A percentile compares a stretch with the other conserved stretches of the same genome.
Evolutionary conservation across 1,139 yeast genomes (phyloP).

Genomic region (Blastobotrys elegans): DNA sequence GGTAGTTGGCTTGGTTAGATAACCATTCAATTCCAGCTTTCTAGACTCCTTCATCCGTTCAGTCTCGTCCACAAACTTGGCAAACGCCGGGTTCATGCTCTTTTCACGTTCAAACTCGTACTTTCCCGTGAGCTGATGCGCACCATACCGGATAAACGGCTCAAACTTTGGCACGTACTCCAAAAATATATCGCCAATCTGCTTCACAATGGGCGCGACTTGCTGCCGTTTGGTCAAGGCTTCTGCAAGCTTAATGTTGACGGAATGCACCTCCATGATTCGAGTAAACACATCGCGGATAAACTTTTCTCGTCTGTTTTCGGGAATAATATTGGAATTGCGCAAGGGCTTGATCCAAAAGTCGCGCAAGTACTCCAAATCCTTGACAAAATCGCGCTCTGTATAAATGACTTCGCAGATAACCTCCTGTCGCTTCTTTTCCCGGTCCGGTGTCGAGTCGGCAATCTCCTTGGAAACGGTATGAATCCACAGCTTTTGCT

Average conservation of each 20-base stretch:
- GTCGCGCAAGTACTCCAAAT: conserved; percentile 87
- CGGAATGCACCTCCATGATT: conserved; percentile 78
- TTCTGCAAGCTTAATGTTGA: conserved; percentile 81
- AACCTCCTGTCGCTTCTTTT: conserved; percentile 90
- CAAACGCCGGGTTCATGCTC: conserved; percentile 82
- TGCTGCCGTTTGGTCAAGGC: conserved; percentile 87
- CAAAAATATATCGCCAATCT: conserved; percentile 81
- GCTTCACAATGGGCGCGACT: conserved; percentile 75
- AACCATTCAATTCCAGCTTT: conserved; percentile 87
- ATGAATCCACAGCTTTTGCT: conserved; percentile 89
- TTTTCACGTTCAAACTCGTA: conserved; percentile 95
- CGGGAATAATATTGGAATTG: conserved; percentile 81
- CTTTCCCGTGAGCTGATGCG: conserved; percentile 94
- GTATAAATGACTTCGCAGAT: conserved; percentile 92
- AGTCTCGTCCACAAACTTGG: conserved; percentile 87
- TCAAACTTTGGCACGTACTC: conserved; percentile 84
- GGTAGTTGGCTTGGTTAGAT: conserved; percentile 91
- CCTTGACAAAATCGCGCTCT: conserved; percentile 92
- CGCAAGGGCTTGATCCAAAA: conserved; percentile 90
- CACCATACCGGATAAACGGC: conserved; percentile 89
- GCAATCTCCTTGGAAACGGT: conserved; percentile 80
- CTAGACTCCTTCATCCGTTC: conserved; percentile 85
- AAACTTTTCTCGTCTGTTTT: conserved; percentile 82
- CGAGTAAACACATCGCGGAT: conserved; percentile 90
- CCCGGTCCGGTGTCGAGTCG: conserved; percentile 74